A percentile compares a stretch with the other conserved stretches of the same genome.
Evolutionary conservation across 371 early-diverging fungal genomes (phyloP).

Genomic region (Parasitella parasitica): DNA sequence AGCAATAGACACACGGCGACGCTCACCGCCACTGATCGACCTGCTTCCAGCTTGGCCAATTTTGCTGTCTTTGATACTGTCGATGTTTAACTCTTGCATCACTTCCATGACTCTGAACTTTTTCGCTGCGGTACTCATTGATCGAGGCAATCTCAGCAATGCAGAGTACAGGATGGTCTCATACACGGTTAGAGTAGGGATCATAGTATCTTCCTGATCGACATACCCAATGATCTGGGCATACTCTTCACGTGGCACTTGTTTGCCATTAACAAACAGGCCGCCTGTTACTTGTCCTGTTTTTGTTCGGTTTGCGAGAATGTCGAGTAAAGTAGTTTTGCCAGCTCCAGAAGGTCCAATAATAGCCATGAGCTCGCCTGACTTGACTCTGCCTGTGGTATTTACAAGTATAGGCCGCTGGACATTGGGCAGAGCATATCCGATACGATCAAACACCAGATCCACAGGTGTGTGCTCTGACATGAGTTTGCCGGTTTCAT

Average conservation of each 20-base stretch:
- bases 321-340: conserved; percentile 72
- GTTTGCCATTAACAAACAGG: conserved; percentile 67
- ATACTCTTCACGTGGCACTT: conserved; percentile 52
- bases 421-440: conserved; percentile 45
- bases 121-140: conserved; percentile 58
- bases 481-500: conserved; percentile 72
- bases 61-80: conserved; percentile 72
- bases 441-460: conserved; percentile 65
- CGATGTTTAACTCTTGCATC: conserved; percentile 76
- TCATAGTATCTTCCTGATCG: conserved; percentile 85
- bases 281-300: conserved; percentile 61
- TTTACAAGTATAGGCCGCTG: conserved; percentile 55
- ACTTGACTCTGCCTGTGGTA: conserved; percentile 69
- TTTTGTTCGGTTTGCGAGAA: conserved; percentile 69
- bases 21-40: conserved; percentile 85
- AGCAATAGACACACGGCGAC: conserved; percentile 85
- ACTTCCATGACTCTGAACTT: conserved; percentile 69
- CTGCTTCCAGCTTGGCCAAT: conserved; percentile 78
- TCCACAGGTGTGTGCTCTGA: conserved; percentile 69
- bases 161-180: conserved; percentile 84
- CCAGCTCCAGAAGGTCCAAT: conserved; percentile 82
- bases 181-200: conserved; percentile 79
- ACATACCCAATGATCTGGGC: conserved; percentile 77
- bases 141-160: conserved; percentile 72
- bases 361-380: conserved; percentile 85